Evolutionary conservation across 805 yeast genomes (phyloP), one percentile per base, ranked within the genome.

Genomic region (Wickerhamiella qilinensis): DNA sequence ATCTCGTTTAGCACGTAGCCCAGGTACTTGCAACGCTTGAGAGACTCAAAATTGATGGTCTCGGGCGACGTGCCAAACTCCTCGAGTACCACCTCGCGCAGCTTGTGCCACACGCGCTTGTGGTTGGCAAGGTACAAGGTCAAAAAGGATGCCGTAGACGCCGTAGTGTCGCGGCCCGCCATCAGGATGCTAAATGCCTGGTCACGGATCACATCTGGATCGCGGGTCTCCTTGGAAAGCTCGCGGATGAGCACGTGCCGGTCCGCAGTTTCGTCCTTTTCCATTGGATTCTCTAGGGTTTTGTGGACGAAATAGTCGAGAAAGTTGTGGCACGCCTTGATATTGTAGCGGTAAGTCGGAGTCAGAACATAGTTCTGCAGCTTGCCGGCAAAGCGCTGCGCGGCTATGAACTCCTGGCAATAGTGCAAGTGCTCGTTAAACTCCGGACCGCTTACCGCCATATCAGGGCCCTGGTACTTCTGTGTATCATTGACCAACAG

Each of bases 81-180:
- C 14, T 40, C 46, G 5, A 41, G 28, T 2, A 51, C 46, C 9
- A 37, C 49, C 22, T 52, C 49, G 35, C 62, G 56, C 41, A 67
- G 53, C 41, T 53, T 57, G 11, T 44, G 37, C 49, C 56, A 62
- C 5, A 62, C 47, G 1, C 50, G 49, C 4, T 65, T 67, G 42
- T 63, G 50, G 42, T 63, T 52, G 11, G 69, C 58, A 39, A 65
- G 51, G 46, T 62, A 67, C 38, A 46, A 59, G 40, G 62, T 52
- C 29, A 57, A 44, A 43, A 42, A 64, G 14, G 67, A 60, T 40
- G 66, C 56, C 31, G 63, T 52, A 12, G 64, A 59, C 15, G 70
- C 70, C 19, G 71, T 66, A 31, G 70, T 66, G 45, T 66, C 70
- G 44, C 71, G 55, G 12, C 69, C 69, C 11, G 71, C 71, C 21